Base-by-base conservation (phyloP, 208 protist species). In the Wallacemonas sp. region DNA sequence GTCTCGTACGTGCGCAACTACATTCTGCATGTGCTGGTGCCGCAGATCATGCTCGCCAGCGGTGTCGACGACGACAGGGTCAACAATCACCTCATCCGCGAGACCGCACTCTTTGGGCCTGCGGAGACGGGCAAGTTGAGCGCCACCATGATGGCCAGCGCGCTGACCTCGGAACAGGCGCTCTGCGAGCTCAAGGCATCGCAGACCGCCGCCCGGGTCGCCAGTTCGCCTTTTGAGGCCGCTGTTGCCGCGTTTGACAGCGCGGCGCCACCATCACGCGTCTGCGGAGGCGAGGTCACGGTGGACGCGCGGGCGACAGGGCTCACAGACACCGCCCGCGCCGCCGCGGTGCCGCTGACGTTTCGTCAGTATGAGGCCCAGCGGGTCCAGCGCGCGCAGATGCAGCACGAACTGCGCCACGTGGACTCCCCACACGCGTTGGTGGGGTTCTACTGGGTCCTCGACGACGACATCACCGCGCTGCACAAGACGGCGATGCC, bases 401-500 rank as follows among this genome's bases (percentile, higher is more conserved):
- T 39, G 25, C 61, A 49, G 44, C 39, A 54, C 10, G 10, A 45
- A 5, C 16, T 1, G 18, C 7, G 7, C 16, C 32, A 59, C 31
- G 49, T 73, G 29, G 69, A 46, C 61, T 55, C 52, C 39, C 74
- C 72, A n/a, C 84, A 89, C 63, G 50, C 70, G 7, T 67, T 89
- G 33, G 70, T 77, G 23, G 84, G 81, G 18, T 81, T 77, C 32
- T 89, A 89, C 65, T 97, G 92, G 89, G 90, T 97, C 0, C 64
- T 97, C n/a, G 92, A 97, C 41, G 92, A 97, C 65, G 92, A 97
- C 59, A 91, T 97, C 55, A 84, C 79, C 48, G 61, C 62, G 61
- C 92, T 97, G 42, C 70, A 79, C 62, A 50, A 64, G 29, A 57
- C 73, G 11, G 25, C 57, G 42, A 52, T 26, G 2, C 8, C 57